These are phyloP conservation scores for Immersiella caudata DNA, from an alignment of 495 filamentous ascomycete genomes.

Conservation along the genomic window DNA sequence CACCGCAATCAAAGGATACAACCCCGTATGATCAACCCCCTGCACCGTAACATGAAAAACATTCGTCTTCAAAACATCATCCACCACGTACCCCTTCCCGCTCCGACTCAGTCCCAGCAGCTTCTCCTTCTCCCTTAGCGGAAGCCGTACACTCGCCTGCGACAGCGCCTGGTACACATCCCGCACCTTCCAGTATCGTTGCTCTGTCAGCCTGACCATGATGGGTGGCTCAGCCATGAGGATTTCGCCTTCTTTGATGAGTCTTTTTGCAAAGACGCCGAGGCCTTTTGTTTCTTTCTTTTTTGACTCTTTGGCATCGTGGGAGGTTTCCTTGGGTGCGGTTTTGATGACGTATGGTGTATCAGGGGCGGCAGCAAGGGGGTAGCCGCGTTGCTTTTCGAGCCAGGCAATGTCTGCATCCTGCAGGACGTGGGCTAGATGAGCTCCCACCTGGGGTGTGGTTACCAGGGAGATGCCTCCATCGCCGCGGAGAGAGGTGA, in stretches of 20 bases:
- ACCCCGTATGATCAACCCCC: constrained; percentile 31
- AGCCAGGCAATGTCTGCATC: constrained; percentile 4
- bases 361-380: background rate
- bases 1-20: constrained; percentile 37
- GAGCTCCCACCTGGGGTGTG: background rate
- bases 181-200: background rate
- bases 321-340: too few species aligned
- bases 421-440: background rate
- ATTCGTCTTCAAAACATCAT: constrained; percentile 39
- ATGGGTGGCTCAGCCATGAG: background rate
- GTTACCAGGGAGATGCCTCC: background rate
- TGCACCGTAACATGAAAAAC: constrained; percentile 31
- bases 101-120: constrained; percentile 3
- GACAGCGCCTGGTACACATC: background rate
- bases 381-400: background rate
- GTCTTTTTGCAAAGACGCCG: background rate
- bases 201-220: background rate
- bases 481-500: constrained; percentile 1
- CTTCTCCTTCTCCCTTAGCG: constrained; percentile 7
- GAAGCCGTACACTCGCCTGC: background rate
- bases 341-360: background rate
- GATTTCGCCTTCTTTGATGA: background rate
- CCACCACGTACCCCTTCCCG: constrained; percentile 30
- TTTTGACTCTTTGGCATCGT: background rate
- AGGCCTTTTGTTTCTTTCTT: background rate